phyloP scores from a whole-genome alignment of 768 basidiomycete genomes.

The Suillus occidentalis region DNA sequence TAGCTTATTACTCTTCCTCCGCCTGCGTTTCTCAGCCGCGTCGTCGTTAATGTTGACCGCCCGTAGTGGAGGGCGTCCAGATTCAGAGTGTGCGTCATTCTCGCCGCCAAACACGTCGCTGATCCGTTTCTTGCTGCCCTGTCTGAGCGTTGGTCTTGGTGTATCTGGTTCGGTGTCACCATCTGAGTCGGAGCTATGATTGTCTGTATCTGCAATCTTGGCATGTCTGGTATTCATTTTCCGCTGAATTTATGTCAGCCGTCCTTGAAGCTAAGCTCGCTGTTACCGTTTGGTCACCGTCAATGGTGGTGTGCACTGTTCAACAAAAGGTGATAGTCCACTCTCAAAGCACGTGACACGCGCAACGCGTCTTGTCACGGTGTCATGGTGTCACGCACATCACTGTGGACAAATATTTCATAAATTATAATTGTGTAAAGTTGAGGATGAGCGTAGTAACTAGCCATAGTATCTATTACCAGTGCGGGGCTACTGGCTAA shows the following conservation, averaged over 20 bases:
- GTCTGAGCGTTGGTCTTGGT: conserved; percentile 23
- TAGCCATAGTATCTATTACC: no score
- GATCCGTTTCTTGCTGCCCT: conserved; percentile 37
- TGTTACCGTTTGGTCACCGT: conserved; percentile 6
- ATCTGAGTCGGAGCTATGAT: conserved; percentile 20
- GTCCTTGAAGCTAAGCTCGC: neutral
- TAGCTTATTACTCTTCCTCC: conserved; percentile 76
- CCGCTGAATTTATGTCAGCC: neutral
- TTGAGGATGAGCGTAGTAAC: no score
- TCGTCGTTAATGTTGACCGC: conserved; percentile 72
- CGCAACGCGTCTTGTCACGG: no score
- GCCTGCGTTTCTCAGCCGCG: conserved; percentile 78
- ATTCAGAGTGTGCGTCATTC: conserved; percentile 29
- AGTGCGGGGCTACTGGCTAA: no score
- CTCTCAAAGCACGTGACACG: conserved; percentile 21
- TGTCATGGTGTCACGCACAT: no score
- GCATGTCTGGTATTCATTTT: conserved; percentile 25
- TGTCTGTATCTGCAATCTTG: conserved; percentile 16
- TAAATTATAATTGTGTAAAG: no score
- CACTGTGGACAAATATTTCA: no score
- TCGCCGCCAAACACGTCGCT: conserved; percentile 54
- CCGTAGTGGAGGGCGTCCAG: conserved; percentile 41
- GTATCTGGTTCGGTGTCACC: conserved; percentile 35
- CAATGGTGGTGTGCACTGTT: conserved; percentile 23
- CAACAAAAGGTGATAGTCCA: conserved; percentile 26